Evolutionary conservation across 129 eudicot species (phyloP), one percentile per base, ranked within the genome.

Genomic region (Apium graveolens): DNA sequence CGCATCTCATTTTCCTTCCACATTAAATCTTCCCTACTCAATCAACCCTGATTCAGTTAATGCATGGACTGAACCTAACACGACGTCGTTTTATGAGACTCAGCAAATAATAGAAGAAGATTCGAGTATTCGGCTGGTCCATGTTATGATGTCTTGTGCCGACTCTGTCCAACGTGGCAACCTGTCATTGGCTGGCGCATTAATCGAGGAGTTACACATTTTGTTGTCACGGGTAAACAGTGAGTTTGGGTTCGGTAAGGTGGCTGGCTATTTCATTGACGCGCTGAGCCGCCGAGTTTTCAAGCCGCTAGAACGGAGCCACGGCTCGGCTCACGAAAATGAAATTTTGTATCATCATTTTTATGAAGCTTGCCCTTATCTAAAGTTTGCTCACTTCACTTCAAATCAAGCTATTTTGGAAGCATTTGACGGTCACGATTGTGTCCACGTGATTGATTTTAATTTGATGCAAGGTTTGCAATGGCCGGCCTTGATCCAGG

Each of bases 401-500:
- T 97, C 97, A 1, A 93, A 93, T 82, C 98, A 93, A 81, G 98
- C 98, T 26, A 93, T 93, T 7, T 70, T 93, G 26, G 98, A 93
- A 60, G 95, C 97, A 0, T 91, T 93, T 10, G 86, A 85, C 8
- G 97, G 98, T 31, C 88, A 86, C 39, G 86, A 78, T 84, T 77
- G 90, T 37, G 98, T 91, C 80, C 98, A 93, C 78, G 97, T 93
- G 79, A 89, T 93, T 26, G 98, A 93, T 77, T 93, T 93, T 72
- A 85, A 85, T 57, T 76, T 93, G 49, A 91, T 87, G 86, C 95
- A 91, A 20, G 98, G 98, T 39, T 81, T 89, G 70, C 98, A 93
- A 77, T 93, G 98, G 98, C 98, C 98, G 63, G 95, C 93, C 38
- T 74, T 93, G 43, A 83, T 93, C 42, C 98, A 93, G 73, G 98